Percentiles rank a stretch among this genome's conserved stretches.
phyloP scores from a whole-genome alignment of 2,329 filamentous ascomycete species.

The Pseudogymnoascus sp. region DNA sequence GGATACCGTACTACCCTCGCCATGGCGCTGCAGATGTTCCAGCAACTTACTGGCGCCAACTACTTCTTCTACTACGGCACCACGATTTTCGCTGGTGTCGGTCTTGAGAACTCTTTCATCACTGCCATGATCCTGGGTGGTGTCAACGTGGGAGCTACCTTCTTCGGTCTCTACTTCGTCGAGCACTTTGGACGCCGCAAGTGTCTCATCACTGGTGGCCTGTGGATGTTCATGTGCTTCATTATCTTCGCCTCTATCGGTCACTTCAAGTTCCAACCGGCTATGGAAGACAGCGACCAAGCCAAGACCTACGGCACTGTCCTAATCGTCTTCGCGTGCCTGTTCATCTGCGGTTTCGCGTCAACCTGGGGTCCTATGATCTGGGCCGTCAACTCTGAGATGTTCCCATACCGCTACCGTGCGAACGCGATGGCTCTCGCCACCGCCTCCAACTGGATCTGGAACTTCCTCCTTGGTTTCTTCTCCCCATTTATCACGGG shows the following conservation, averaged over 20 bases:
- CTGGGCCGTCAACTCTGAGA: constrained; percentile 61
- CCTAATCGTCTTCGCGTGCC: constrained; percentile 64
- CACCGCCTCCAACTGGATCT: constrained; percentile 57
- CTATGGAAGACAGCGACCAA: constrained; percentile 34
- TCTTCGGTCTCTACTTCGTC: constrained; percentile 59
- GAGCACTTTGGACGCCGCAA: constrained; percentile 60
- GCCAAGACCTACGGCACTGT: constrained; percentile 45
- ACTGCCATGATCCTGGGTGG: constrained; percentile 60
- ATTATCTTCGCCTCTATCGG: constrained; percentile 47
- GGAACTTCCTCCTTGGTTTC: constrained; percentile 68
- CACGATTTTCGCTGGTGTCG: constrained; percentile 58
- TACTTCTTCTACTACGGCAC: constrained; percentile 60
- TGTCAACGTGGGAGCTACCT: constrained; percentile 61
- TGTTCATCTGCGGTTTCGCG: constrained; percentile 68
- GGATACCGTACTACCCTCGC: constrained; percentile 58
- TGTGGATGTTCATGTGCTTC: constrained; percentile 62
- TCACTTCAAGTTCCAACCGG: constrained; percentile 43
- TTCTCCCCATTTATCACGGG: constrained; percentile 72
- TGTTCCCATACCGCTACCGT: constrained; percentile 54
- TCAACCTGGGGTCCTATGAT: constrained; percentile 61
- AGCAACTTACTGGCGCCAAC: constrained; percentile 59
- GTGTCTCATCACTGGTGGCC: constrained; percentile 55
- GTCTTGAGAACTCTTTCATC: constrained; percentile 56
- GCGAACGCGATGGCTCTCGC: constrained; percentile 53
- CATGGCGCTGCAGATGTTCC: constrained; percentile 54